Evolutionary conservation across 257 asterid species (phyloP), one percentile per base, ranked within the genome.

Genomic region (Petunia axillaris): DNA sequence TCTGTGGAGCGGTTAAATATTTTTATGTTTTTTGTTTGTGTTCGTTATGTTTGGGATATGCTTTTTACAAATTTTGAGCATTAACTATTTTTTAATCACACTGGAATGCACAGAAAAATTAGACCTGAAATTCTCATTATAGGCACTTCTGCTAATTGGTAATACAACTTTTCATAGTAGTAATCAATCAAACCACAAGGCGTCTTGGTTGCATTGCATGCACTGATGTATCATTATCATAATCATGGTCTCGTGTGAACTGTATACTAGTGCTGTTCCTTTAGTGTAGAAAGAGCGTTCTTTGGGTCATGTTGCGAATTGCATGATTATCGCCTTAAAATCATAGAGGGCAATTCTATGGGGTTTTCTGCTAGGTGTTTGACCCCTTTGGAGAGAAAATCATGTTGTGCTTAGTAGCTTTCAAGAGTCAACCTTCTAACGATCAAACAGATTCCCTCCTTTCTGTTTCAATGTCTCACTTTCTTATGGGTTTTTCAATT

Each of bases 401-500:
- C 77, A 71, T 46, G 35, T 48, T 9, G 59, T 48, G 57, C 60
- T 48, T 9, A 9, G 40, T 71, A 71, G 43, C 25, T 35, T 35
- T 71, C 48, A 25, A 25, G 25, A 25, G 25, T 25, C 25, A 48
- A 35, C 60, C 25, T 71, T 38, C 52, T 52, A 15, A 14, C 14
- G 35, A 8, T 52, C 15, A 52, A 13, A 52, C 57, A 52, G 57
- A 52, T 52, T 52, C 15, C 57, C 15, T 15, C 11, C 62, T 5
- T 14, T 57, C 1, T 37, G 35, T 48, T 40, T 71, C 11, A 60
- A 8, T 71, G 46, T 48, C 60, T 46, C 60, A 25, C 48, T 11
- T 71, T 71, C 77, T 71, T 71, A 48, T 71, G 60, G 25, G 16
- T 71, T 71, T 41, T 70, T 70, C 60, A 71, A 48, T 59, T 48